Evolutionary conservation across 257 asterid species (phyloP).

Genomic region (Ilex aquifolium): DNA sequence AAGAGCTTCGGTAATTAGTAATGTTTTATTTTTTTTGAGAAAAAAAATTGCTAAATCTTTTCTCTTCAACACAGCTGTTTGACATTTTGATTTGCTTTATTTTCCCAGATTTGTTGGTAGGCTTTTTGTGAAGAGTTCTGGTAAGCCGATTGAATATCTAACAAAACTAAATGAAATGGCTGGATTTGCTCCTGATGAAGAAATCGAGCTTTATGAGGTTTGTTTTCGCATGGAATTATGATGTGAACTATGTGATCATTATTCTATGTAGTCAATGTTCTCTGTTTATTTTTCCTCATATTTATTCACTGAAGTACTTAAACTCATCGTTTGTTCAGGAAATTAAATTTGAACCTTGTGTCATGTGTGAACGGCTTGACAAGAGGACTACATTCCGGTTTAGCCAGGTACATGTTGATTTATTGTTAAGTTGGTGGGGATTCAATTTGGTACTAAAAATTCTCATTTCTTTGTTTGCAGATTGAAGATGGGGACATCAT

Average conservation of each 20-base stretch:
- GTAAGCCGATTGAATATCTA: constrained; percentile 70
- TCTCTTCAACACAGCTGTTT: neutral
- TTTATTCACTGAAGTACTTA: no score
- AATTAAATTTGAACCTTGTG: constrained; percentile 40
- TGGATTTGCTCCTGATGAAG: constrained; percentile 85
- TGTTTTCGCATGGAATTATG: constrained; percentile 9
- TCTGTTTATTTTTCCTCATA: no score
- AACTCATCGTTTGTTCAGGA: constrained; percentile 23
- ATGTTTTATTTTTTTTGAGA: no score
- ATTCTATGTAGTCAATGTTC: no score
- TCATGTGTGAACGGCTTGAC: constrained; percentile 44
- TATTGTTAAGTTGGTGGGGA: neutral
- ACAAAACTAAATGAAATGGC: constrained; percentile 76
- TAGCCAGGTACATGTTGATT: constrained; percentile 31
- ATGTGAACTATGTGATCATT: neutral
- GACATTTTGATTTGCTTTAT: constrained; percentile 1
- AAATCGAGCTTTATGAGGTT: constrained; percentile 94
- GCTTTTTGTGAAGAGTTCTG: constrained; percentile 65
- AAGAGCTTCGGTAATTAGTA: constrained; percentile 34
- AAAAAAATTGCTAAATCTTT: no score
- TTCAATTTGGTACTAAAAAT: no score
- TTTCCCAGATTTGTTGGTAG: constrained; percentile 70
- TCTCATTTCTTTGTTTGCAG: constrained; percentile 23
- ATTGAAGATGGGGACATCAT: constrained; percentile 53
- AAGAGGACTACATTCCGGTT: constrained; percentile 28